Evolutionary conservation across 1,284 basidiomycete genomes (phyloP).

Genomic region (Heterobasidion irregulare): DNA sequence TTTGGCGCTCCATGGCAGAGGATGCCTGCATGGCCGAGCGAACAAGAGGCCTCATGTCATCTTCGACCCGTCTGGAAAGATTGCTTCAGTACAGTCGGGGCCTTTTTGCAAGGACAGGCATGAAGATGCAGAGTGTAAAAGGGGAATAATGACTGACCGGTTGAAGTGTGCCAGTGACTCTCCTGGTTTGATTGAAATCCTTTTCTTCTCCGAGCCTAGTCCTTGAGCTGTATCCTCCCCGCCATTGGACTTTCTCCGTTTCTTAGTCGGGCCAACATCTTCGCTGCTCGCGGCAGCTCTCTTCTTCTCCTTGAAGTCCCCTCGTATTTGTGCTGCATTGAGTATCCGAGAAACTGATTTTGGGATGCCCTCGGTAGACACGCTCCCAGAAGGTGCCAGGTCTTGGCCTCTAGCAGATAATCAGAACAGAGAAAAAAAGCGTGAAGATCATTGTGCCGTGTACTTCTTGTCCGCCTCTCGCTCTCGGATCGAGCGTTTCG

Average conservation of each 20-base stretch:
- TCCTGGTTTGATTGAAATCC: slow-evolving; percentile 47
- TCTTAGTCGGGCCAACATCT: slow-evolving; percentile 18
- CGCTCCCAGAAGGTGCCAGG: slow-evolving; percentile 14
- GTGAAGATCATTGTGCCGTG: slow-evolving; percentile 13
- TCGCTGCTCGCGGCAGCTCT: slow-evolving; percentile 26
- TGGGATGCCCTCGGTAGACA: slow-evolving; percentile 47
- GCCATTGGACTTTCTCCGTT: slow-evolving; percentile 23
- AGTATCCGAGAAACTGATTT: slow-evolving; percentile 58
- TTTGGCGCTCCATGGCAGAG: slow-evolving; percentile 38
- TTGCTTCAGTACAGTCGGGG: not conserved
- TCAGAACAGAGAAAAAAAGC: not conserved
- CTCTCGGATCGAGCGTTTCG: slow-evolving; percentile 41
- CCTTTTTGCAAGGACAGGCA: not conserved
- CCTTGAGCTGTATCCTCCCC: slow-evolving; percentile 13
- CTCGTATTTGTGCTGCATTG: slow-evolving; percentile 49
- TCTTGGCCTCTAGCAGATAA: slow-evolving; percentile 32
- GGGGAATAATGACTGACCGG: slow-evolving; percentile 33
- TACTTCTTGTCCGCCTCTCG: slow-evolving; percentile 31
- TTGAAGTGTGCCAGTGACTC: slow-evolving; percentile 72
- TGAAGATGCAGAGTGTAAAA: slow-evolving; percentile 1
- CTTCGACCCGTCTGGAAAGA: slow-evolving; percentile 54
- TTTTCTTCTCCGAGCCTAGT: slow-evolving; percentile 16
- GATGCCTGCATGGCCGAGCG: slow-evolving; percentile 53
- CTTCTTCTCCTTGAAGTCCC: slow-evolving; percentile 42
- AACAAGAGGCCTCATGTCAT: slow-evolving; percentile 55